These are phyloP conservation scores for Lachancea thermotolerans DNA, from an alignment of 805 yeast genomes.

Conservation along the genomic window DNA sequence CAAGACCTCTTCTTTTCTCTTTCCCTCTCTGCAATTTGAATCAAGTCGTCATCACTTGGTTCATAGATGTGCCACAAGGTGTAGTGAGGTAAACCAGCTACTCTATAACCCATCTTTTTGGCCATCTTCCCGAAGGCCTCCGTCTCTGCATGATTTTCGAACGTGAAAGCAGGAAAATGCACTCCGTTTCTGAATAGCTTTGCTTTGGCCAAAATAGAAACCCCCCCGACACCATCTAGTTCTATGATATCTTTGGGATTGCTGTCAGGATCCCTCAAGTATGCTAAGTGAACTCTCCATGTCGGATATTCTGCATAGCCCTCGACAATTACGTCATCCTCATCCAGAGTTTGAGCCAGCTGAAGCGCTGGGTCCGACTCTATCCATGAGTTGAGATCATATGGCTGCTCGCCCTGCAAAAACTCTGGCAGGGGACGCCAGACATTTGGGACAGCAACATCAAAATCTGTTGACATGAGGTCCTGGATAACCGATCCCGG, in stretches of 20 bases:
- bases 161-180: conserved; percentile 81
- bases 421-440: conserved; percentile 97
- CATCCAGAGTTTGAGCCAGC: conserved; percentile 56
- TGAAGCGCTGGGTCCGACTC: conserved; percentile 74
- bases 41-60: conserved; percentile 78
- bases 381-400: conserved; percentile 94
- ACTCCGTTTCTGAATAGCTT: conserved; percentile 68
- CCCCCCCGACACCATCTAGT: conserved; percentile 84
- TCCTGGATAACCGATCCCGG: conserved; percentile 71
- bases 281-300: conserved; percentile 76
- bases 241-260: conserved; percentile 57
- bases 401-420: conserved; percentile 82
- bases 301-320: conserved; percentile 86
- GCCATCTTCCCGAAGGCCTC: conserved; percentile 85
- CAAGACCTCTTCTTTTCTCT: conserved; percentile 48
- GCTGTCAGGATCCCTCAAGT: conserved; percentile 56
- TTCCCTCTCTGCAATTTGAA: conserved; percentile 62
- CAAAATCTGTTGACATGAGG: conserved; percentile 62
- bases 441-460: conserved; percentile 77
- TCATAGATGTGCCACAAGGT: conserved; percentile 88
- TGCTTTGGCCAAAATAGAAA: conserved; percentile 70
- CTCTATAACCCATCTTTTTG: conserved; percentile 67
- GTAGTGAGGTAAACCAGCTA: conserved; percentile 86
- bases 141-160: conserved; percentile 80
- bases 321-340: conserved; percentile 83